A percentile compares a stretch with the other conserved stretches of the same genome.
Evolutionary conservation across 805 yeast species (phyloP).

Genomic region (Yueomyces sp.): DNA sequence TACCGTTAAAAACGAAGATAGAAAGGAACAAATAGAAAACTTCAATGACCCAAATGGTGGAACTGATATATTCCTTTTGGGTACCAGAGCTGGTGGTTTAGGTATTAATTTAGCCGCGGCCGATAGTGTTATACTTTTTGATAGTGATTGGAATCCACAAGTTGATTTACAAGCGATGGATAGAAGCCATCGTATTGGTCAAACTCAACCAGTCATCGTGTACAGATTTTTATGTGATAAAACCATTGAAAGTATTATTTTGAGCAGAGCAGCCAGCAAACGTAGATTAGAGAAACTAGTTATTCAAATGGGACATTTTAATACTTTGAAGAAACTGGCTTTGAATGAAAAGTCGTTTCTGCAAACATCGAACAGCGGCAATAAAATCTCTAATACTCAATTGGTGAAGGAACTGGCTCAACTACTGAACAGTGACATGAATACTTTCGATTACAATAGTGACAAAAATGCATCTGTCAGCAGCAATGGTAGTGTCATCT

Average conservation of each 20-base stretch:
- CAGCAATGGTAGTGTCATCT: slow-evolving; percentile 1
- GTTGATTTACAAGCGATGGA: slow-evolving; percentile 95
- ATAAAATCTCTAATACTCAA: slow-evolving; percentile 17
- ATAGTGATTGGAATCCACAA: slow-evolving; percentile 96
- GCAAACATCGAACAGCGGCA: slow-evolving; percentile 9
- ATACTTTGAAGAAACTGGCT: slow-evolving; percentile 28
- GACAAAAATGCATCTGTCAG: neutral
- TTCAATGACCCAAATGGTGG: slow-evolving; percentile 27
- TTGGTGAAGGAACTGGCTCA: slow-evolving; percentile 29
- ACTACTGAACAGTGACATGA: slow-evolving; percentile 24
- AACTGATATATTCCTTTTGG: slow-evolving; percentile 49
- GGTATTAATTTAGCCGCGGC: slow-evolving; percentile 82
- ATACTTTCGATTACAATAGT: slow-evolving; percentile 10
- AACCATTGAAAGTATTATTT: slow-evolving; percentile 72
- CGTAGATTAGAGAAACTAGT: slow-evolving; percentile 66
- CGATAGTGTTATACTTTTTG: slow-evolving; percentile 81
- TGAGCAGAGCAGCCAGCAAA: slow-evolving; percentile 70
- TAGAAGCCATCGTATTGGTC: slow-evolving; percentile 89
- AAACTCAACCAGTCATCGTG: slow-evolving; percentile 66
- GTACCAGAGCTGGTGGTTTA: slow-evolving; percentile 91
- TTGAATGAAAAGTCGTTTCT: slow-evolving; percentile 18
- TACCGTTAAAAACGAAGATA: slow-evolving; percentile 43
- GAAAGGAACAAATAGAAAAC: slow-evolving; percentile 47
- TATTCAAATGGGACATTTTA: slow-evolving; percentile 50
- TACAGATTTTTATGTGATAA: slow-evolving; percentile 65